Conservation (phyloP, 768 basidiomycete genomes). For the Lentinus brumalis region DNA sequence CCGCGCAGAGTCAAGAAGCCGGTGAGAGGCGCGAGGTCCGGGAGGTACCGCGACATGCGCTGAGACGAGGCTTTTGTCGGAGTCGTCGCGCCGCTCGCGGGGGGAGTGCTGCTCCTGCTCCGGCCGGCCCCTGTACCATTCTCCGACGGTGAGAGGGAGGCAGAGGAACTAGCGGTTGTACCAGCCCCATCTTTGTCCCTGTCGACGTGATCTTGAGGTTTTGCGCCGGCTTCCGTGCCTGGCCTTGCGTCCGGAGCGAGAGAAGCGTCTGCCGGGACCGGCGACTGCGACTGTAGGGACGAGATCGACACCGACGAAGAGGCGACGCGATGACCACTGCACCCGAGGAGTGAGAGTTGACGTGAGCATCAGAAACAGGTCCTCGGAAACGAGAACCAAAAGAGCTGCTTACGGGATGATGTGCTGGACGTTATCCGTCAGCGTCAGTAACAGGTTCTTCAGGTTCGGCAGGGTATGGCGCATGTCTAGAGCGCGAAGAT, state of each 20-base stretch:
- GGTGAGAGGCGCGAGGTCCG: constrained; percentile 63
- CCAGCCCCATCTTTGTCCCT: neutral
- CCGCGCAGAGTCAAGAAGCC: constrained; percentile 63
- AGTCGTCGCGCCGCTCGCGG: constrained; percentile 58
- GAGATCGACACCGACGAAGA: constrained; percentile 24
- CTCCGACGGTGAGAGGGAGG: neutral
- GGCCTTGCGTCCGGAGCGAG: neutral
- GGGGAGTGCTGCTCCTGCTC: constrained; percentile 37
- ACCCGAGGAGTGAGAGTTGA: neutral
- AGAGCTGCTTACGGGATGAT: constrained; percentile 43
- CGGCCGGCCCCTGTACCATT: constrained; percentile 4
- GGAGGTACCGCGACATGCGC: constrained; percentile 40
- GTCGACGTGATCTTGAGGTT: neutral
- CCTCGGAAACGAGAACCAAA: neutral
- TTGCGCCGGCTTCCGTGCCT: neutral
- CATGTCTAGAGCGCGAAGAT: constrained; percentile 87
- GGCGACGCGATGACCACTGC: constrained; percentile 13
- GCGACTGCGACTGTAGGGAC: constrained; percentile 24
- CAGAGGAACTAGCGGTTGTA: neutral
- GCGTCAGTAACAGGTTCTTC: constrained; percentile 87
- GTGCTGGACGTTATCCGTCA: constrained; percentile 70
- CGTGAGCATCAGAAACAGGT: neutral
- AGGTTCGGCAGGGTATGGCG: constrained; percentile 96
- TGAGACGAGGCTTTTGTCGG: constrained; percentile 44
- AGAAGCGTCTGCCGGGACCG: constrained; percentile 13